These are phyloP conservation scores for Candolleomyces aberdarensis DNA, from an alignment of 768 basidiomycete genomes.

Conservation along the genomic window DNA sequence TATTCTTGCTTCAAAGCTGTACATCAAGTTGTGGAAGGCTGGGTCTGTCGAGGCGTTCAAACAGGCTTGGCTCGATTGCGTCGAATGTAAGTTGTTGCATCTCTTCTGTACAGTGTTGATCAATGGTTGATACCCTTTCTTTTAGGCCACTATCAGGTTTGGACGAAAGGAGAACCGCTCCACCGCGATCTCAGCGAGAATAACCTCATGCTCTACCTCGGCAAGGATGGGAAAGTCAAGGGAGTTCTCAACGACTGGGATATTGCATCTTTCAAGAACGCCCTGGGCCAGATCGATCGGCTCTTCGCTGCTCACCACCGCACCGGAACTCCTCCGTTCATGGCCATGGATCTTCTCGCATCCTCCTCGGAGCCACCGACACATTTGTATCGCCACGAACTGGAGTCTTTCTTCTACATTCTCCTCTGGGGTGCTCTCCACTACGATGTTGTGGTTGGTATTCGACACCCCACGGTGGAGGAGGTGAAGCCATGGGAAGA, in stretches of 20 bases:
- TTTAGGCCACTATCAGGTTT: constrained; percentile 21
- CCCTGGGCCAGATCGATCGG: neutral
- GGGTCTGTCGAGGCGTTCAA: constrained; percentile 21
- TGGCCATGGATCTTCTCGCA: constrained; percentile 23
- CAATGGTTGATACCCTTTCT: neutral
- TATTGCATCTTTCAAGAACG: constrained; percentile 12
- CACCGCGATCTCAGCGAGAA: constrained; percentile 29
- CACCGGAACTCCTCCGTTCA: constrained; percentile 27
- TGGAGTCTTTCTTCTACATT: constrained; percentile 22
- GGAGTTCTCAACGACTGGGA: constrained; percentile 29
- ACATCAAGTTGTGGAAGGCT: constrained; percentile 19
- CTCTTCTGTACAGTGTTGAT: neutral
- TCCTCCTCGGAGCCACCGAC: neutral
- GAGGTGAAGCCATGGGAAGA: too few relatives aligned
- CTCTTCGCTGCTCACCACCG: constrained; percentile 5
- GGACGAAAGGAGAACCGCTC: constrained; percentile 17
- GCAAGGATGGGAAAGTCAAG: constrained; percentile 1
- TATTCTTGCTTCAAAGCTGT: constrained; percentile 16
- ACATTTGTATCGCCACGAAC: constrained; percentile 20
- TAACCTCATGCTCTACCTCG: constrained; percentile 26
- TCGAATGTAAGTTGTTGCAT: constrained; percentile 23
- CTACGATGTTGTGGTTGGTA: neutral
- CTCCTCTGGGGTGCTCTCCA: constrained; percentile 17
- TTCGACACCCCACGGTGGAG: neutral
- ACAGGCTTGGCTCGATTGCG: constrained; percentile 23